phyloP scores from a whole-genome alignment of 1,284 basidiomycete genomes.

The Papiliotrema terrestris region DNA sequence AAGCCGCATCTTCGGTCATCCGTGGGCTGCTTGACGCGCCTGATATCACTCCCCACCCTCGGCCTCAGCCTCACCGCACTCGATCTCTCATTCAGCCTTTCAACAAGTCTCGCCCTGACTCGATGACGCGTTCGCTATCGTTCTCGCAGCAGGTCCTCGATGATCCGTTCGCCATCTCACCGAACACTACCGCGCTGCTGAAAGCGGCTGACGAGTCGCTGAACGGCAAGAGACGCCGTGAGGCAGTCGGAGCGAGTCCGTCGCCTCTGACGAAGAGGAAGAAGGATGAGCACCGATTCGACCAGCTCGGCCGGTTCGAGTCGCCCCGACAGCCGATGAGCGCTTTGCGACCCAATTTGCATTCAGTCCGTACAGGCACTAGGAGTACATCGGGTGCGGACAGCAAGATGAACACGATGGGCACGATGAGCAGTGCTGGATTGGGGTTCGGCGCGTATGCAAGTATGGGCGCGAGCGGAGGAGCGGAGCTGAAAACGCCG shows the following conservation, averaged over 20 bases:
- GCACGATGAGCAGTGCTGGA: neutral
- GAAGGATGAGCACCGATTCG: neutral
- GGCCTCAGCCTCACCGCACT: neutral
- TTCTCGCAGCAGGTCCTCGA: neutral
- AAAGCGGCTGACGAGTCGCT: neutral
- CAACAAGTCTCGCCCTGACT: neutral
- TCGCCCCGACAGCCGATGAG: neutral
- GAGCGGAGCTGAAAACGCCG: neutral
- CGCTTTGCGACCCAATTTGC: neutral
- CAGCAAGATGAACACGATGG: neutral
- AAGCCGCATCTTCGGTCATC: neutral
- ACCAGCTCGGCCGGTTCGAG: no score
- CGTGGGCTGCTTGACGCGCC: slow-evolving; percentile 3
- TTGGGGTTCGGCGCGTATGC: neutral
- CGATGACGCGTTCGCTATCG: slow-evolving; percentile 1
- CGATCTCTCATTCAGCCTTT: slow-evolving; percentile 5
- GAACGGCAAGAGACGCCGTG: no score
- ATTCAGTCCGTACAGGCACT: neutral
- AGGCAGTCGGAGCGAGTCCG: neutral
- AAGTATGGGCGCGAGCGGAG: neutral
- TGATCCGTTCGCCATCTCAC: slow-evolving; percentile 3
- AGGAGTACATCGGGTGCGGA: no score
- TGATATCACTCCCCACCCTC: slow-evolving; percentile 1
- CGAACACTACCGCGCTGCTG: neutral
- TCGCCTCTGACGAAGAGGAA: slow-evolving; percentile 1